These are phyloP conservation scores for Ophiostoma tasmaniense DNA, from an alignment of 2,329 filamentous ascomycete species.

Conservation along the genomic window DNA sequence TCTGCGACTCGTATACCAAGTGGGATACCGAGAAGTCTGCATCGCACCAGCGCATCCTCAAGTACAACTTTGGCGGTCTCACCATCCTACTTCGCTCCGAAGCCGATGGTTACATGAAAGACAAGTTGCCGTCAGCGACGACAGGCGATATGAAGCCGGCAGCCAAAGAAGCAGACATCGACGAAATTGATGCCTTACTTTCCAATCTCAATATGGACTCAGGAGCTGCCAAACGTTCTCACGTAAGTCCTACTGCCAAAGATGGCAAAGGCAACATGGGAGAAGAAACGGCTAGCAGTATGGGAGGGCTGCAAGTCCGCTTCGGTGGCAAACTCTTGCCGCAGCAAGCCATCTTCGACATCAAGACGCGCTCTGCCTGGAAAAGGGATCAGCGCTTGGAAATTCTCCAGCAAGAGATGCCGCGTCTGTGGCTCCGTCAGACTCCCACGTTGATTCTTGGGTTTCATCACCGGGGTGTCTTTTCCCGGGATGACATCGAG, in stretches of 20 bases:
- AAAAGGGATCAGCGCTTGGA: conserved; percentile 22
- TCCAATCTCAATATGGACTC: background rate
- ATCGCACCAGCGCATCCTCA: conserved; percentile 54
- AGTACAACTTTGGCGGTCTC: conserved; percentile 48
- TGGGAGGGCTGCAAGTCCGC: conserved; percentile 13
- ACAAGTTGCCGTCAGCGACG: conserved; percentile 20
- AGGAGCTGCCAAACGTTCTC: no score
- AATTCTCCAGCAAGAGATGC: conserved; percentile 31
- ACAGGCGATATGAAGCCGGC: background rate
- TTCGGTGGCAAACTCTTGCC: conserved; percentile 24
- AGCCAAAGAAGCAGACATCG: background rate
- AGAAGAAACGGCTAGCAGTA: background rate
- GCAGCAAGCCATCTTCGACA: conserved; percentile 33
- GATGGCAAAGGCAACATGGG: background rate
- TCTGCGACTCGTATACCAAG: conserved; percentile 57
- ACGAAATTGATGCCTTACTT: background rate
- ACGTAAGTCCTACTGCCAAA: background rate
- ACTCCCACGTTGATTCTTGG: conserved; percentile 34
- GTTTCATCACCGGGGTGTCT: conserved; percentile 31
- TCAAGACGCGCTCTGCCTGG: conserved; percentile 35
- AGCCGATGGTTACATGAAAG: conserved; percentile 45
- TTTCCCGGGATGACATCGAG: conserved; percentile 28
- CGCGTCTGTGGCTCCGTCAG: conserved; percentile 35
- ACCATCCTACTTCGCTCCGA: conserved; percentile 47
- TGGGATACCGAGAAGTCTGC: conserved; percentile 49